phyloP scores from a whole-genome alignment of 2,329 filamentous ascomycete genomes.

The Kalmusia sp. region DNA sequence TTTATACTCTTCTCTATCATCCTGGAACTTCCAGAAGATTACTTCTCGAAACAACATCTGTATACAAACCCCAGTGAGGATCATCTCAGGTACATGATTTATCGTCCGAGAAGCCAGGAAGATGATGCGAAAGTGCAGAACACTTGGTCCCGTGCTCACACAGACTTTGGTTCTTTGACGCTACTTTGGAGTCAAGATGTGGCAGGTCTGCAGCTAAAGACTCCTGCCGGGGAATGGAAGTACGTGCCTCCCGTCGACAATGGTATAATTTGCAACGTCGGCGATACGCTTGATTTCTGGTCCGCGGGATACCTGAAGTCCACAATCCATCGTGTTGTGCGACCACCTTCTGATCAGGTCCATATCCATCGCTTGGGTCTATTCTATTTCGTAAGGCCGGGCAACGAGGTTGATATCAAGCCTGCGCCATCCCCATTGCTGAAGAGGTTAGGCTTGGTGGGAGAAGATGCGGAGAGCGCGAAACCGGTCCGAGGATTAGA shows the following conservation, averaged over 20 bases:
- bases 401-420: slow-evolving; percentile 46
- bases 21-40: slow-evolving; percentile 48
- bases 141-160: slow-evolving; percentile 57
- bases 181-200: slow-evolving; percentile 57
- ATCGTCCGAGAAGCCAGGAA: slow-evolving; percentile 47
- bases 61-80: slow-evolving; percentile 48
- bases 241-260: slow-evolving; percentile 55
- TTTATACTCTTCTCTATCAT: slow-evolving; percentile 50
- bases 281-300: slow-evolving; percentile 51
- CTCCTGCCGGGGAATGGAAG: slow-evolving; percentile 54
- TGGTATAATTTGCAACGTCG: slow-evolving; percentile 59
- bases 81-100: slow-evolving; percentile 53
- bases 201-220: slow-evolving; percentile 57
- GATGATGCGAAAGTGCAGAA: slow-evolving; percentile 47
- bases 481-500: slow-evolving; percentile 47
- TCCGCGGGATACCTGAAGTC: slow-evolving; percentile 56
- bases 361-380: slow-evolving; percentile 47
- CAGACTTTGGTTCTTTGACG: slow-evolving; percentile 57
- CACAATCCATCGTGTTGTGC: slow-evolving; percentile 58
- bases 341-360: slow-evolving; percentile 52
- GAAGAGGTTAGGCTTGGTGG: slow-evolving; percentile 32
- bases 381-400: slow-evolving; percentile 51
- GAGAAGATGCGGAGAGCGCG: slow-evolving; percentile 26
- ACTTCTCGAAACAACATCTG: slow-evolving; percentile 45
- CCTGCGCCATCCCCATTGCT: slow-evolving; percentile 47